Base-by-base conservation (phyloP, 768 basidiomycete genomes). In the Phlegmacium glaucopus region DNA sequence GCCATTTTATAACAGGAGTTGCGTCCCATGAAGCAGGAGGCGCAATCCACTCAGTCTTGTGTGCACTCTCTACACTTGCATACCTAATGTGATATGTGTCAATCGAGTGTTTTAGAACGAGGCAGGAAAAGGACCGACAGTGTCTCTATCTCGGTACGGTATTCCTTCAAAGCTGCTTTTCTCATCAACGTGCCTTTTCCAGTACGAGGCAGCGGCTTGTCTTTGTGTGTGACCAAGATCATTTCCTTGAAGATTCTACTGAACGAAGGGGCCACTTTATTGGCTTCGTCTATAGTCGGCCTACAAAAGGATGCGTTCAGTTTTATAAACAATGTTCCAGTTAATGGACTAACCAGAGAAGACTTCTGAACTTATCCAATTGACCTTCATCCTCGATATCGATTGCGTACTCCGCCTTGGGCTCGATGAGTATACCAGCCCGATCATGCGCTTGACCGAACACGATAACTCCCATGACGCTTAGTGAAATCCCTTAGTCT, bases 231-330 rank as follows among this genome's bases (percentile, higher is more conserved):
- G 12, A 79, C 64, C 34, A 80, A 40, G 34, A 81, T 72, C 69
- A 80, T 72, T 52, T 82, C 75, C 44, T 76, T 76, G 60, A 78
- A 78, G 6, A 78, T 66, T n/a, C 69, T 64, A 46, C 72, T 74
- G 47, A 71, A 76, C 2, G 62, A 49, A 0, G 78, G 77, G 5
- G 70, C 68, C n/a, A 63, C 58, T 38, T 58, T 58, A 55, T 78
- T 78, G 4, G 75, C 75, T 27, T 74, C 69, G 39, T 75, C 74
- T 9, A 76, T 63, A 7, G 61, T 49, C 2, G 59, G 65, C 71
- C 71, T 75, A 45, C 18, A 30, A 8, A 9, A 9, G 28, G 22
- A 12, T 17, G 12, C 6, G 37, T 29, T 32, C 15, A 4, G 42
- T 22, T 13, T n/a, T 1, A 28, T 10, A 42, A 8, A 27, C 37